These are phyloP conservation scores for Suillus americanus DNA, from an alignment of 768 basidiomycete genomes.

Conservation along the genomic window DNA sequence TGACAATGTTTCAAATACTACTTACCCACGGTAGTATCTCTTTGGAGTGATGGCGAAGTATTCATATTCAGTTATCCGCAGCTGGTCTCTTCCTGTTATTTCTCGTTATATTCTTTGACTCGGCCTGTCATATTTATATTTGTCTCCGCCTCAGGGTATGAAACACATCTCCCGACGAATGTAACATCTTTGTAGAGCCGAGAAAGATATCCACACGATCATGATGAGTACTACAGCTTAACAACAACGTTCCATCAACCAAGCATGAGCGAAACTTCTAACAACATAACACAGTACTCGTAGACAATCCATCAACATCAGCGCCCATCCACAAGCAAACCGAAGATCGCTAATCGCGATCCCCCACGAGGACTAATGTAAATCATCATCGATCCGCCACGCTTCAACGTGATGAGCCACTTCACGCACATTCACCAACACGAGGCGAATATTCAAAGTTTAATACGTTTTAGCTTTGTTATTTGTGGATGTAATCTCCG, in stretches of 20 bases:
- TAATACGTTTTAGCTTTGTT: background rate
- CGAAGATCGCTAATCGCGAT: slow-evolving; percentile 2
- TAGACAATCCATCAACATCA: background rate
- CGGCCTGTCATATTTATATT: background rate
- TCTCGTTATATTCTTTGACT: background rate
- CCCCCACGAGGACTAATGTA: background rate
- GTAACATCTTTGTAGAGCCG: background rate
- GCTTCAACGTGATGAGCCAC: background rate
- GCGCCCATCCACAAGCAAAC: background rate
- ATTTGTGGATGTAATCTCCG: background rate
- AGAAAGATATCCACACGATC: too few relatives aligned
- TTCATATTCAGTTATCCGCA: background rate
- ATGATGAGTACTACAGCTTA: background rate
- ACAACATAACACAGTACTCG: background rate
- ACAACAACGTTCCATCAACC: background rate
- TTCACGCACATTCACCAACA: background rate
- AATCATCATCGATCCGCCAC: background rate
- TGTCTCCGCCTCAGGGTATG: background rate
- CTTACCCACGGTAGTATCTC: background rate
- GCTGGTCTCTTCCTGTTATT: background rate
- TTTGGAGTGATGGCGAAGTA: background rate
- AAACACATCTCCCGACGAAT: background rate
- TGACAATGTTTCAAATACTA: background rate
- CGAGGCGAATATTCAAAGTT: slow-evolving; percentile 5
- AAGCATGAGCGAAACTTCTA: background rate